Evolutionary conservation across 352 stramenopile genomes (phyloP).

Genomic region (Globisporangium okanoganense): DNA sequence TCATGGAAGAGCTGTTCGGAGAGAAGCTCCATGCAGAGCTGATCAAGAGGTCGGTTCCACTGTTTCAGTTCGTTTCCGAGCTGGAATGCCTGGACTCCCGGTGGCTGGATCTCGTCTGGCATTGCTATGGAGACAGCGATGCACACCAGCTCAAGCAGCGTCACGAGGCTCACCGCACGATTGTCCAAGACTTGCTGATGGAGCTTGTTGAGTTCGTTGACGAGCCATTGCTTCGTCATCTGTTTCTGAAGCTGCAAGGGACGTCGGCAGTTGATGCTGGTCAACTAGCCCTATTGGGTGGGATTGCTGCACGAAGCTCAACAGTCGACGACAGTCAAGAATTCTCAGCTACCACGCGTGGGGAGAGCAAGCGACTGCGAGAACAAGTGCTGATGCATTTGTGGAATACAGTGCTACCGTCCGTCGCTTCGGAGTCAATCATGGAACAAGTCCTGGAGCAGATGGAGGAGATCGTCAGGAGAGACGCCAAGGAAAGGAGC

Average conservation of each 20-base stretch:
- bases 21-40: conserved; percentile 67
- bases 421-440: conserved; percentile 15
- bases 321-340: neutral
- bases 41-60: conserved; percentile 48
- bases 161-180: conserved; percentile 41
- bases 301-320: conserved; percentile 25
- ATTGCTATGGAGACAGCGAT: conserved; percentile 35
- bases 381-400: conserved; percentile 38
- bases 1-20: conserved; percentile 56
- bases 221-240: conserved; percentile 25
- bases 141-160: conserved; percentile 19
- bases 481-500: conserved; percentile 1
- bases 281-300: conserved; percentile 26
- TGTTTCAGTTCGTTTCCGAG: conserved; percentile 57
- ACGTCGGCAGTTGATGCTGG: conserved; percentile 24
- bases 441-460: conserved; percentile 30
- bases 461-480: conserved; percentile 33
- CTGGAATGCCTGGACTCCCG: conserved; percentile 25
- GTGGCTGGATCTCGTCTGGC: conserved; percentile 57
- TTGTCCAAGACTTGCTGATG: conserved; percentile 44
- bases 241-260: conserved; percentile 25
- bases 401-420: conserved; percentile 28
- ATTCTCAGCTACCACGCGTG: neutral
- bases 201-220: conserved; percentile 56
- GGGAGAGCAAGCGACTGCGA: conserved; percentile 13